phyloP scores from a whole-genome alignment of 176 grass and related monocot species.

The Thalia dealbata region DNA sequence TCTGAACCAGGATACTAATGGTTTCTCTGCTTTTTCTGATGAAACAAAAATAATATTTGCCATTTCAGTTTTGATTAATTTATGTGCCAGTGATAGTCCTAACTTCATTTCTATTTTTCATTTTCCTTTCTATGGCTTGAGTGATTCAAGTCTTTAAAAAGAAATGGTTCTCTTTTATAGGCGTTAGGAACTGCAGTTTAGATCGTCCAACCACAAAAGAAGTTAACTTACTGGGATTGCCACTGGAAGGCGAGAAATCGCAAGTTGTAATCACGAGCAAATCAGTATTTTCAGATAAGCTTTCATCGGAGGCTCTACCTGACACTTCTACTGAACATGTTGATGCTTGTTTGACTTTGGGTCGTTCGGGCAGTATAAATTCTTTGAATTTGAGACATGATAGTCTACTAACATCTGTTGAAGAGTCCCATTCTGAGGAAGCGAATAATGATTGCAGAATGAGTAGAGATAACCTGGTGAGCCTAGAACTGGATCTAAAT shows the following conservation, averaged over 20 bases:
- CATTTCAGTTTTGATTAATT: no score
- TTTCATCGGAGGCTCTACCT: not conserved
- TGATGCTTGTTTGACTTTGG: not conserved
- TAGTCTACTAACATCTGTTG: not conserved
- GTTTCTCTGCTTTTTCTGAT: no score
- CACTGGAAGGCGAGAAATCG: not conserved
- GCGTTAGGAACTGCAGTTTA: not conserved
- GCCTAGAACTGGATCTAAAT: conserved; percentile 70
- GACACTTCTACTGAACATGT: not conserved
- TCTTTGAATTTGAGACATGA: not conserved
- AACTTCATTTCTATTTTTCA: no score
- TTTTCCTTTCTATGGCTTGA: not conserved
- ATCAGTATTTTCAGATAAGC: not conserved
- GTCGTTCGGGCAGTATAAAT: not conserved
- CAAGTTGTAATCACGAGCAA: not conserved
- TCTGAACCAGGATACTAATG: no score
- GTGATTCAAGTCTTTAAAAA: not conserved
- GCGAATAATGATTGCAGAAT: not conserved
- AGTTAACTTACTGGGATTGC: not conserved
- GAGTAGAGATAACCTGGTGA: not conserved
- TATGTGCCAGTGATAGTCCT: no score
- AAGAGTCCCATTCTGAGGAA: not conserved
- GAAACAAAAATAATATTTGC: no score
- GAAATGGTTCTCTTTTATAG: not conserved
- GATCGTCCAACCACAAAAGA: not conserved